Percentiles rank a stretch among this genome's conserved stretches.
These are phyloP conservation scores for Colletotrichum spaethianum DNA, from an alignment of 2,329 filamentous ascomycete species.

Conservation along the genomic window DNA sequence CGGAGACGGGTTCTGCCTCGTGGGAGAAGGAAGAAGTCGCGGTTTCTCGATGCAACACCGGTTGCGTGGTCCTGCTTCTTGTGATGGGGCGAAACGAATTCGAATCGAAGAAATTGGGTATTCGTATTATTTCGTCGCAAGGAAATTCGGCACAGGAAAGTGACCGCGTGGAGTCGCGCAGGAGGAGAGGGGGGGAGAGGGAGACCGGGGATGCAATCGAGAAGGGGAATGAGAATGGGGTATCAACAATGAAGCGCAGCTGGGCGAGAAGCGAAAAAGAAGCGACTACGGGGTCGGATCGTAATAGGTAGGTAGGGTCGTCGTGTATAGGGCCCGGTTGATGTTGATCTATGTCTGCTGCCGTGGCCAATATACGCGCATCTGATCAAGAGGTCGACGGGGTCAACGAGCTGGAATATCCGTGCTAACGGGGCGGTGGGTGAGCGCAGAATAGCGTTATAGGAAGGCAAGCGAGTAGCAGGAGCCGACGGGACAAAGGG, in stretches of 20 bases:
- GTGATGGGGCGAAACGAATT: not conserved
- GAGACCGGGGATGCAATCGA: not conserved
- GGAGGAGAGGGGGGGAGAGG: not conserved
- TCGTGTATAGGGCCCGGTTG: not conserved
- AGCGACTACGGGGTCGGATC: not conserved
- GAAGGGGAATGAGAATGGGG: conserved; percentile 18
- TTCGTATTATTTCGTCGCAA: conserved; percentile 30
- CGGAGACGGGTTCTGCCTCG: not conserved
- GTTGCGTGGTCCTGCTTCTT: not conserved
- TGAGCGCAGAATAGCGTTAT: not conserved
- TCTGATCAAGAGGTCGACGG: not conserved
- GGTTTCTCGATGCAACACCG: conserved; percentile 6
- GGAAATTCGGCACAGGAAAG: conserved; percentile 19
- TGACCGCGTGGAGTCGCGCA: not conserved
- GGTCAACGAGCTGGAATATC: conserved; percentile 13
- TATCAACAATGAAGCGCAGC: conserved; percentile 37
- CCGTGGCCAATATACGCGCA: not conserved
- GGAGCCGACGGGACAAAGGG: not conserved
- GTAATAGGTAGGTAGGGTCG: not conserved
- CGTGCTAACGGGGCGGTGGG: not conserved
- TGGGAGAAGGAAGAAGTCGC: not conserved
- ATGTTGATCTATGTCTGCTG: not conserved
- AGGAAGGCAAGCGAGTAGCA: not conserved
- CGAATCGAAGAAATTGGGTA: conserved; percentile 28
- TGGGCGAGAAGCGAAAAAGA: conserved; percentile 17